Conservation (phyloP, 768 basidiomycete species). For the Cystofilobasidium bisporidii region DNA sequence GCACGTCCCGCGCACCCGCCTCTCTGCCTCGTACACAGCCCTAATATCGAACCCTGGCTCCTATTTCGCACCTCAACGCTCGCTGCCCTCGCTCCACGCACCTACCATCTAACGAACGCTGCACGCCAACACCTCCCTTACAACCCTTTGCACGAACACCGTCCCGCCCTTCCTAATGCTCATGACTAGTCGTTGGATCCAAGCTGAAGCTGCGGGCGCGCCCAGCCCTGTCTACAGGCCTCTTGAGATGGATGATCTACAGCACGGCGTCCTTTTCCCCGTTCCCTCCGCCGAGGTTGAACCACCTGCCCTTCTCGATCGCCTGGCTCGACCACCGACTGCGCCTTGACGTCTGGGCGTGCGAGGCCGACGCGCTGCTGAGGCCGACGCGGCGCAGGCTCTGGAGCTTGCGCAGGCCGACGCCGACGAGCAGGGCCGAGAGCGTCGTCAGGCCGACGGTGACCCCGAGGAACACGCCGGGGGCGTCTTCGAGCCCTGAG, state of each 20-base stretch:
- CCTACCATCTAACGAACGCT: too few relatives aligned
- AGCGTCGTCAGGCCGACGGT: neutral
- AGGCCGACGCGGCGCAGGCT: slow-evolving; percentile 16
- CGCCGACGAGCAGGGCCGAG: neutral
- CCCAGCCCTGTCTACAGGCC: too few relatives aligned
- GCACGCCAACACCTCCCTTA: too few relatives aligned
- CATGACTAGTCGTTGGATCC: too few relatives aligned
- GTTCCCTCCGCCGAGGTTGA: neutral
- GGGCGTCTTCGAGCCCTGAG: slow-evolving; percentile 15
- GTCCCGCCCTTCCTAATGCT: too few relatives aligned
- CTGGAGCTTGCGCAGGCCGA: slow-evolving; percentile 17
- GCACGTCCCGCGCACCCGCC: too few relatives aligned
- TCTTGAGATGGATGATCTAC: neutral
- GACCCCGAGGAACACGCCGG: slow-evolving; percentile 10
- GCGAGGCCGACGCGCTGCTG: neutral
- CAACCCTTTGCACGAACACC: too few relatives aligned
- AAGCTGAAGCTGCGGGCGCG: too few relatives aligned
- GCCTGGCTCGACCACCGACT: neutral
- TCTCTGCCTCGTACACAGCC: too few relatives aligned
- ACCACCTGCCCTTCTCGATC: slow-evolving; percentile 8
- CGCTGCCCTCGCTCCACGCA: too few relatives aligned
- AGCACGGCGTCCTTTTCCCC: neutral
- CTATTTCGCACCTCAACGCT: too few relatives aligned
- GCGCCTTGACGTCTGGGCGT: neutral
- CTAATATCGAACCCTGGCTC: too few relatives aligned